Base-by-base conservation (phyloP, 345 rosid species). In the Syzygium oleosum region DNA sequence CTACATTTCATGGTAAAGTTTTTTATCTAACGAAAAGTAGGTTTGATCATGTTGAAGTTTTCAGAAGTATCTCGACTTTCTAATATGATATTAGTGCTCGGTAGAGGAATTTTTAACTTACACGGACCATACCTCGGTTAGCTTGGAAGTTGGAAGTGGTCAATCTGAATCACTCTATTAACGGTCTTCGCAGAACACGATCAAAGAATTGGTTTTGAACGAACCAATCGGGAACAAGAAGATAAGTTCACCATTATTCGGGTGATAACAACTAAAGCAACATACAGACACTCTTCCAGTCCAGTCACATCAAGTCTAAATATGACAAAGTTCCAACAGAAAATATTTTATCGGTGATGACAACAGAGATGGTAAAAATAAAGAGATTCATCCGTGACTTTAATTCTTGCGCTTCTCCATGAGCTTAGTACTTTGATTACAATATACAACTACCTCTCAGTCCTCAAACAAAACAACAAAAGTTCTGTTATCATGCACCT, bases 1-100 rank as follows among this genome's bases (percentile, higher is more conserved):
- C 53, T 4, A 52, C 53, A 52, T 52, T 52, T 52, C 16, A 52
- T 52, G 15, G 1, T 13, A 1, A 52, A 1, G 2, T 1, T 13
- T 52, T 12, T 52, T 6, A 5, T 61, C 34, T 12, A 34, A n/a
- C 2, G 9, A n/a, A 6, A 3, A 61, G 73, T 61, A 13, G 9
- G 34, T n/a, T 61, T 27, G 0, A n/a, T 6, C 4, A 0, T 13
- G 73, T 61, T 0, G 0, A n/a, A 61, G 17, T 61, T n/a, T n/a
- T 9, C 34, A n/a, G 3, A 6, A 61, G n/a, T 61, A n/a, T 27
- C 65, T 27, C 34, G 4, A 61, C 34, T 5, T 61, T 61, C 73
- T 13, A 61, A 61, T 61, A n/a, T n/a, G 19, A 13, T 61, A 0
- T 16, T 13, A 6, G 17, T 61, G 73, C 73, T 0, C 0, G 73